Evolutionary conservation across 805 yeast genomes (phyloP).

Genomic region (Metschnikowia hibisci): DNA sequence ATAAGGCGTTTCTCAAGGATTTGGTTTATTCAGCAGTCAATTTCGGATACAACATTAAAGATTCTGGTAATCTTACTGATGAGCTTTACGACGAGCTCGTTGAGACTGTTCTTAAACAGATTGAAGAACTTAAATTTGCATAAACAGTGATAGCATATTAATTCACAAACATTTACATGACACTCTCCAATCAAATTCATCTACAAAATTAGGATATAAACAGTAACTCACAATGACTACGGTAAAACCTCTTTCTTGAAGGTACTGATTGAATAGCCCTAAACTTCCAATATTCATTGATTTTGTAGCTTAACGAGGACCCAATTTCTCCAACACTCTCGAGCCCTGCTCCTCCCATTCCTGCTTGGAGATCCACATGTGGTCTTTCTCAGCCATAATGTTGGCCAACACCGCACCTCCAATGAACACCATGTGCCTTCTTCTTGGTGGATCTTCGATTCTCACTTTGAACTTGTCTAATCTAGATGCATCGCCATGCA

Average conservation of each 20-base stretch:
- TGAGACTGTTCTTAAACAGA: conserved; percentile 53
- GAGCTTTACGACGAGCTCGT: conserved; percentile 41
- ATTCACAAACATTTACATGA: not conserved
- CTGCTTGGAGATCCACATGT: conserved; percentile 93
- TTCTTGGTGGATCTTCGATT: conserved; percentile 98
- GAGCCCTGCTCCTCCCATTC: conserved; percentile 99
- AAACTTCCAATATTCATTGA: too few relatives aligned
- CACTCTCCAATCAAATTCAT: too few relatives aligned
- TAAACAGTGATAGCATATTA: conserved; percentile 14
- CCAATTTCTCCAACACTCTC: conserved; percentile 77
- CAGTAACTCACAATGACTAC: too few relatives aligned
- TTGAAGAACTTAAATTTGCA: conserved; percentile 35
- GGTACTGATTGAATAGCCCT: too few relatives aligned
- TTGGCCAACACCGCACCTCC: conserved; percentile 98
- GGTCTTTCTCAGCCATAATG: conserved; percentile 97
- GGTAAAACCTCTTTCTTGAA: too few relatives aligned
- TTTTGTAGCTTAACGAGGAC: conserved; percentile 62
- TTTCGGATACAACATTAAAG: conserved; percentile 52
- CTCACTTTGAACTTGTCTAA: conserved; percentile 89
- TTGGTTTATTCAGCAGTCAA: conserved; percentile 73
- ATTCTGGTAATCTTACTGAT: conserved; percentile 36
- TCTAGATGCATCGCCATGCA: conserved; percentile 82
- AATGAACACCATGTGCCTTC: conserved; percentile 97
- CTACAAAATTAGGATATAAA: too few relatives aligned
- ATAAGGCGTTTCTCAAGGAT: conserved; percentile 61